phyloP scores from a whole-genome alignment of 2,329 filamentous ascomycete genomes.

The Aspergillus caelatus region DNA sequence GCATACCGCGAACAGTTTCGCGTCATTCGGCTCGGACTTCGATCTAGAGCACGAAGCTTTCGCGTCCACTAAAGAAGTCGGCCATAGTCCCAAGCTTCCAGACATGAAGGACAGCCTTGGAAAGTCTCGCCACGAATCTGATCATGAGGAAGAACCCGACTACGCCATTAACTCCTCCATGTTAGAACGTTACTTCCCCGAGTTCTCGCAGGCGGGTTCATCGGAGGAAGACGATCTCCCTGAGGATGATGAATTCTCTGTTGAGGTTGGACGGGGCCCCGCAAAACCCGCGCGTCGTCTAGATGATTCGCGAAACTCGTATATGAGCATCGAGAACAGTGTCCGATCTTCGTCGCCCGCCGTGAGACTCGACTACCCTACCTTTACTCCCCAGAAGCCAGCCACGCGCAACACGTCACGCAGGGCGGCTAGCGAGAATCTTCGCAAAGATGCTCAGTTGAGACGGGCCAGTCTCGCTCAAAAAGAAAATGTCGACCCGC shows the following conservation, averaged over 20 bases:
- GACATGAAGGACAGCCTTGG: conserved; percentile 24
- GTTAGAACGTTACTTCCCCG: conserved; percentile 50
- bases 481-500: conserved; percentile 45
- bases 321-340: conserved; percentile 53
- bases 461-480: conserved; percentile 43
- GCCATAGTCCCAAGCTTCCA: conserved; percentile 31
- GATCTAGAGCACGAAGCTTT: conserved; percentile 48
- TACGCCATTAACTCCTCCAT: conserved; percentile 51
- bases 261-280: conserved; percentile 60
- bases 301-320: conserved; percentile 55
- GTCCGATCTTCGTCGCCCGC: conserved; percentile 44
- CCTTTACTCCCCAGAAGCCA: conserved; percentile 40
- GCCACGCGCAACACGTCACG: conserved; percentile 31
- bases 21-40: conserved; percentile 42
- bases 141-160: conserved; percentile 41
- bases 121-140: conserved; percentile 14
- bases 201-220: conserved; percentile 49
- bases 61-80: conserved; percentile 41
- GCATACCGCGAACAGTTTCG: conserved; percentile 31
- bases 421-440: conserved; percentile 37
- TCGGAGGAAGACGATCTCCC: conserved; percentile 43
- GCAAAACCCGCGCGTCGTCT: conserved; percentile 39
- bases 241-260: conserved; percentile 53
- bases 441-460: conserved; percentile 46
- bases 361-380: conserved; percentile 42